A percentile compares a stretch with the other conserved stretches of the same genome.
phyloP scores from a whole-genome alignment of 2,329 filamentous ascomycete genomes.

The Pseudocercospora musae region DNA sequence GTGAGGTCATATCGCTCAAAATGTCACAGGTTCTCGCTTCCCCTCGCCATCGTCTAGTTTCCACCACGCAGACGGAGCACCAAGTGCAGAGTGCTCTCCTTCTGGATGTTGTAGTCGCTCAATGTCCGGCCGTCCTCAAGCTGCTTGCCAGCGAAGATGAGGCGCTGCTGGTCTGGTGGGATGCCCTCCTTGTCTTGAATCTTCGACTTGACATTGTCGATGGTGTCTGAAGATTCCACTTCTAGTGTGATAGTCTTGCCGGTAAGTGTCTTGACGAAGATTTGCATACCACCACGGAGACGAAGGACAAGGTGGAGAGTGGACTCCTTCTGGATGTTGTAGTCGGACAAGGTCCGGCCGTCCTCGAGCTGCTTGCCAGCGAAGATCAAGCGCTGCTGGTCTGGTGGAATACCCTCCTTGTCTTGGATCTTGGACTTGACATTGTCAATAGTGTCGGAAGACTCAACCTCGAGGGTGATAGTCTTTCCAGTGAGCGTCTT shows the following conservation, averaged over 20 bases:
- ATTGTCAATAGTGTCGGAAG: slow-evolving; percentile 98
- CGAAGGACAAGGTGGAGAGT: slow-evolving; percentile 97
- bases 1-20: slow-evolving; percentile 12
- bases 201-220: slow-evolving; percentile 99
- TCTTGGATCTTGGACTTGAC: slow-evolving; percentile 99
- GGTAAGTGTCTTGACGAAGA: slow-evolving; percentile 77
- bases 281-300: slow-evolving; percentile 77
- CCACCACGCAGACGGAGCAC: slow-evolving; percentile 98
- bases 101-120: slow-evolving; percentile 99
- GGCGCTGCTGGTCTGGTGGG: slow-evolving; percentile 96
- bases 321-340: slow-evolving; percentile 99
- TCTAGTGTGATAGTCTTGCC: slow-evolving; percentile 99
- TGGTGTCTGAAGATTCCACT: slow-evolving; percentile 99
- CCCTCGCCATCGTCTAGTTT: slow-evolving; percentile 80
- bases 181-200: slow-evolving; percentile 98
- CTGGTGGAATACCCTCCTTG: slow-evolving; percentile 97
- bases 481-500: slow-evolving; percentile 99
- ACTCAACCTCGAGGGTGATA: slow-evolving; percentile 99
- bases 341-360: slow-evolving; percentile 92
- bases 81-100: slow-evolving; percentile 97
- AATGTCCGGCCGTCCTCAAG: slow-evolving; percentile 99
- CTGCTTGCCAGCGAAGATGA: slow-evolving; percentile 99
- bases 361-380: slow-evolving; percentile 99
- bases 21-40: slow-evolving; percentile 67
- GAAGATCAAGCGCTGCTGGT: slow-evolving; percentile 98